Evolutionary conservation across 2,329 filamentous ascomycete species (phyloP).

Genomic region (Metarhizium robertsii): DNA sequence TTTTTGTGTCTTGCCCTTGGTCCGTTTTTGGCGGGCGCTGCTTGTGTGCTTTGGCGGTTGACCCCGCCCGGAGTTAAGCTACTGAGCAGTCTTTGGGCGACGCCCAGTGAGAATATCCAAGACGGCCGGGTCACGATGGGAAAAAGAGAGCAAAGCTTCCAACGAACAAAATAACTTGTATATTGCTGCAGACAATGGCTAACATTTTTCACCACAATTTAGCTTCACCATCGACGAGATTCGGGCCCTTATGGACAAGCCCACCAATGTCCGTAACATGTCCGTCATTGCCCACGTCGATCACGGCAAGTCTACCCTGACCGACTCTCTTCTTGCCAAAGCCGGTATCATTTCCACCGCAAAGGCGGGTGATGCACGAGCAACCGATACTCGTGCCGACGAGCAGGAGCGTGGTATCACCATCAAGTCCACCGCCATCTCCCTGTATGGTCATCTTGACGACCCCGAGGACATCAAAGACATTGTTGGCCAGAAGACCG

Average conservation of each 20-base stretch:
- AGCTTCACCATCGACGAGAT: constrained; percentile 99
- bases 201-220: constrained; percentile 30
- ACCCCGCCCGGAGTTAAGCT: constrained; percentile 9
- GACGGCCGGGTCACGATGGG: background rate
- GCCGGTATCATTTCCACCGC: constrained; percentile 98
- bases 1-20: constrained; percentile 4
- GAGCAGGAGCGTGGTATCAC: constrained; percentile 99
- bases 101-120: background rate
- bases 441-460: constrained; percentile 79
- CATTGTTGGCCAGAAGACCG: constrained; percentile 76
- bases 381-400: constrained; percentile 93
- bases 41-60: background rate
- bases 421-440: constrained; percentile 99
- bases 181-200: constrained; percentile 23
- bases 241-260: constrained; percentile 69
- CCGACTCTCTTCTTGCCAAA: constrained; percentile 98
- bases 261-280: constrained; percentile 82
- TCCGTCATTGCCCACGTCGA: constrained; percentile 99
- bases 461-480: constrained; percentile 88
- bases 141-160: background rate
- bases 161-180: background rate
- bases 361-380: constrained; percentile 92
- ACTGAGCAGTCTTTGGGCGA: background rate
- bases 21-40: background rate
- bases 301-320: constrained; percentile 99